Evolutionary conservation across 2,329 filamentous ascomycete species (phyloP).

Genomic region (Phoma herbarum): DNA sequence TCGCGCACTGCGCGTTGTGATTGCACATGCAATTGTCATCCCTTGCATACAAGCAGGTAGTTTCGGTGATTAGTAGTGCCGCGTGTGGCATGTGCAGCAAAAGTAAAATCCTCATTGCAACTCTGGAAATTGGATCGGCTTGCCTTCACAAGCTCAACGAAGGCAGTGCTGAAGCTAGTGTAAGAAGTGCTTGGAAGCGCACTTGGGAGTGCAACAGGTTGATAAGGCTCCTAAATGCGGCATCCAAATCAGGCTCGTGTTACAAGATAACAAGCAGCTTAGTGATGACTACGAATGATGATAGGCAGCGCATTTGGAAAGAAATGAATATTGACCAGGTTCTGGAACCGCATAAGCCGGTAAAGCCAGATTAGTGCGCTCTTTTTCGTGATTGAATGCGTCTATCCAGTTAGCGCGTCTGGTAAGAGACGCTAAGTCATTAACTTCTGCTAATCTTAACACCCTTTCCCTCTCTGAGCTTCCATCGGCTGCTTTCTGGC

Average conservation of each 20-base stretch:
- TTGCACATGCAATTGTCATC: constrained; percentile 18
- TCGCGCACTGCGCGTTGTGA: constrained; percentile 2
- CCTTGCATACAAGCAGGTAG: constrained; percentile 23
- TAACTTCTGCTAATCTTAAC: constrained; percentile 42
- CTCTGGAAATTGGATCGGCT: neutral
- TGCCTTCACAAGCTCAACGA: neutral
- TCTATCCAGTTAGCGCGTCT: constrained; percentile 40
- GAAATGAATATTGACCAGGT: constrained; percentile 25
- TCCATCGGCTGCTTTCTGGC: constrained; percentile 18
- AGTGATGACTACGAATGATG: constrained; percentile 14
- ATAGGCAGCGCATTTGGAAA: constrained; percentile 9
- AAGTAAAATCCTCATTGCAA: constrained; percentile 20
- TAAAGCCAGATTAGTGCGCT: constrained; percentile 25
- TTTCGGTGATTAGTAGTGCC: constrained; percentile 20
- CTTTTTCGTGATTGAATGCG: constrained; percentile 40
- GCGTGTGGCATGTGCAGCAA: constrained; percentile 22
- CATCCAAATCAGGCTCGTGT: neutral
- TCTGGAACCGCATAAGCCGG: constrained; percentile 23
- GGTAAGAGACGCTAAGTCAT: constrained; percentile 26
- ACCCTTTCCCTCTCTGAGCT: constrained; percentile 27
- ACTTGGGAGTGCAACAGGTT: neutral
- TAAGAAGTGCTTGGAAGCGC: neutral
- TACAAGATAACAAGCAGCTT: constrained; percentile 6
- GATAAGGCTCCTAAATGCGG: neutral
- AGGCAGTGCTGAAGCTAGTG: neutral